Percentiles rank a stretch among this genome's conserved stretches.
Evolutionary conservation across 768 basidiomycete genomes (phyloP).

Genomic region (Tephrocybe sp.): DNA sequence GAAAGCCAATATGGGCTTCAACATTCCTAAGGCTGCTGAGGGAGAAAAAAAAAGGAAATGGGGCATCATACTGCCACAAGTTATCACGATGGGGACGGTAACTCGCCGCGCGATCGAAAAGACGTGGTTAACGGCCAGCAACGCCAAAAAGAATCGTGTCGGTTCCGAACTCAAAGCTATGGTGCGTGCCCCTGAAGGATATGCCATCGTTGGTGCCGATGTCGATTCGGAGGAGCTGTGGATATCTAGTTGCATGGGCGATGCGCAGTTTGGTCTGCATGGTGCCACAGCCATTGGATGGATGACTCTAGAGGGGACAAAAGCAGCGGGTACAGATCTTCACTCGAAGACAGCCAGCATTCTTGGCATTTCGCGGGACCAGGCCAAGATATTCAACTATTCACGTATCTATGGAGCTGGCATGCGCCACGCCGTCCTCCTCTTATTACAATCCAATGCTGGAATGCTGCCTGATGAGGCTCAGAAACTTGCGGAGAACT

Average conservation of each 20-base stretch:
- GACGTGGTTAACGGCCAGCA: conserved; percentile 98
- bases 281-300: conserved; percentile 97
- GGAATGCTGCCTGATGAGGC: conserved; percentile 79
- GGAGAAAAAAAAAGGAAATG: conserved; percentile 47
- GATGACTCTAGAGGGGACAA: conserved; percentile 99
- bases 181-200: conserved; percentile 92
- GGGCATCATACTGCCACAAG: conserved; percentile 94
- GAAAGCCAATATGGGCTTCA: conserved; percentile 53
- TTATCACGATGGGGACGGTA: conserved; percentile 98
- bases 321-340: conserved; percentile 90
- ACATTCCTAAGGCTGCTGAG: conserved; percentile 13
- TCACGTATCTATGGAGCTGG: conserved; percentile 99
- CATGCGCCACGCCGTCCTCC: conserved; percentile 87
- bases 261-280: conserved; percentile 95
- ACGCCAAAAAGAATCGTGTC: conserved; percentile 97
- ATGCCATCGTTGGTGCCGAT: conserved; percentile 95
- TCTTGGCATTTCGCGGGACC: conserved; percentile 88
- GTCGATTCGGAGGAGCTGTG: conserved; percentile 99
- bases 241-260: conserved; percentile 99
- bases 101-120: conserved; percentile 97
- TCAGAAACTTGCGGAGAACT: conserved; percentile 73
- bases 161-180: conserved; percentile 98
- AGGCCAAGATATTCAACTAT: conserved; percentile 99
- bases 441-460: conserved; percentile 84
- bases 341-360: conserved; percentile 97